phyloP scores from a whole-genome alignment of 805 yeast genomes.

The Maudiozyma turicensis region DNA sequence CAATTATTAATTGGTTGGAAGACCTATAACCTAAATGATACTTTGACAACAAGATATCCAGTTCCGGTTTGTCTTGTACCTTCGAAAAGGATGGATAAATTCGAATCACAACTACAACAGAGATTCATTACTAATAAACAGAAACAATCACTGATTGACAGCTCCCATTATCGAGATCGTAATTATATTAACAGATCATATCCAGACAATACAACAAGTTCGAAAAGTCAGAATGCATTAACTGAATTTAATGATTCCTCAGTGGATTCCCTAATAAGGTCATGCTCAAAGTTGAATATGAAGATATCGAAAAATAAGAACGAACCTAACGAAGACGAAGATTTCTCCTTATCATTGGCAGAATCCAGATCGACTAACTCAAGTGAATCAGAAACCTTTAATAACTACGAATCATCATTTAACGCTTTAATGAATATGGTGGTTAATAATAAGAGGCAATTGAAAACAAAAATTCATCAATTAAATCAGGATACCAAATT shows the following conservation, averaged over 20 bases:
- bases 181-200: too few species aligned
- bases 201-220: not conserved
- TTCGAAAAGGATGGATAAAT: conserved; percentile 17
- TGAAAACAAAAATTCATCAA: conserved; percentile 8
- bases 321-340: not conserved
- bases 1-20: conserved; percentile 15
- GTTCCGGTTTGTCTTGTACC: conserved; percentile 24
- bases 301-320: too few species aligned
- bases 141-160: too few species aligned
- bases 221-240: not conserved
- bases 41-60: conserved; percentile 14
- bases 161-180: too few species aligned
- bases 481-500: conserved; percentile 6
- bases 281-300: not conserved
- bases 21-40: conserved; percentile 17
- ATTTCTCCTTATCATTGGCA: not conserved
- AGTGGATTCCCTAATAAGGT: conserved; percentile 1
- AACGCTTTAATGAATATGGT: conserved; percentile 9
- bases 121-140: not conserved
- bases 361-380: not conserved
- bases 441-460: conserved; percentile 10
- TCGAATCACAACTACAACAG: conserved; percentile 16
- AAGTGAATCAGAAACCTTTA: not conserved
- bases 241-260: not conserved
- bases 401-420: not conserved